These are phyloP conservation scores for Zygoascus meyerae DNA, from an alignment of 1,139 yeast genomes.

Conservation along the genomic window DNA sequence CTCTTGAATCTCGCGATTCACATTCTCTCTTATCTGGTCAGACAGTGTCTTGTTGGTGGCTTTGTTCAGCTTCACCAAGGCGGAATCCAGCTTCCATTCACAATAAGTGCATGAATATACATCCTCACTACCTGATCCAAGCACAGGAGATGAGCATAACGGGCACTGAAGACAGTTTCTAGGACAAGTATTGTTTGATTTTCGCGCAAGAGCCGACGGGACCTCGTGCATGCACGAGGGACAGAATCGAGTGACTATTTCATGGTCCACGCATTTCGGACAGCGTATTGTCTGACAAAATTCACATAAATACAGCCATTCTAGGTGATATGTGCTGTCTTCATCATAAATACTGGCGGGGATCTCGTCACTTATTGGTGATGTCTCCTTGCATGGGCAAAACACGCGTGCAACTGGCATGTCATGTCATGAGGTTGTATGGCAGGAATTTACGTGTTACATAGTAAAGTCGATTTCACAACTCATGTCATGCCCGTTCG, in stretches of 20 bases:
- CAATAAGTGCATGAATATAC: constrained; percentile 23
- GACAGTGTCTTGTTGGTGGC: constrained; percentile 13
- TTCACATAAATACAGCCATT: constrained; percentile 27
- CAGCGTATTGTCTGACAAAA: constrained; percentile 25
- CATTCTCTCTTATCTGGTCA: constrained; percentile 14
- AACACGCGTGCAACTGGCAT: constrained; percentile 13
- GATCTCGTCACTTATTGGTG: background rate
- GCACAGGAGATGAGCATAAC: constrained; percentile 17
- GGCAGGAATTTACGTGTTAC: background rate
- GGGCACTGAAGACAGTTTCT: constrained; percentile 30
- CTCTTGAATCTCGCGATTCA: background rate
- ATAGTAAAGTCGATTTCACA: background rate
- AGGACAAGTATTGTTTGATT: constrained; percentile 23
- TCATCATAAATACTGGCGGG: constrained; percentile 12
- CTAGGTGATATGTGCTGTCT: constrained; percentile 16
- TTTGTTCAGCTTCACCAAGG: constrained; percentile 11
- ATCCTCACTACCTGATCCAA: constrained; percentile 13
- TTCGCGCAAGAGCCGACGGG: constrained; percentile 23
- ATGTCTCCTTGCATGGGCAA: constrained; percentile 16
- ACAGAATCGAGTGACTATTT: constrained; percentile 26
- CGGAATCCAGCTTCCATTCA: constrained; percentile 18
- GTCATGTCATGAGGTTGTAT: background rate
- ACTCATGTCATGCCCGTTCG: too few relatives aligned
- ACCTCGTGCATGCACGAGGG: constrained; percentile 29
- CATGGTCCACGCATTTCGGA: constrained; percentile 26